A percentile compares a stretch with the other conserved stretches of the same genome.
Evolutionary conservation across 306 rosid species (phyloP).

Genomic region (Vachellia collinsii): DNA sequence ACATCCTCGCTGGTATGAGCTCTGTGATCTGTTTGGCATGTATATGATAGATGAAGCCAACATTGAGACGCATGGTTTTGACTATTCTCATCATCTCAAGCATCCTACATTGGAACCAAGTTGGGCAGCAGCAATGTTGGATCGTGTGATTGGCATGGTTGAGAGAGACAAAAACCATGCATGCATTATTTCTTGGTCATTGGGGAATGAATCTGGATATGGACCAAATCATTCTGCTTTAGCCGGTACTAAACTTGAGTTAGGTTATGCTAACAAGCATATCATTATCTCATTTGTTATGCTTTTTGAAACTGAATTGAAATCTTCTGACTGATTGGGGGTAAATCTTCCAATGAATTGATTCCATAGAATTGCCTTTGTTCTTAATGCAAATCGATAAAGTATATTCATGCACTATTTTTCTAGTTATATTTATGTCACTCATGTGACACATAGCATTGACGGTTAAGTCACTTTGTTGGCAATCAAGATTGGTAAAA

Average conservation of each 20-base stretch:
- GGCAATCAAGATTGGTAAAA: not conserved
- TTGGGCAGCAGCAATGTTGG: conserved; percentile 95
- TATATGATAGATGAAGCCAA: conserved; percentile 99
- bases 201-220: conserved; percentile 94
- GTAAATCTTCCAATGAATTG: conserved; percentile 12
- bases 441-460: not conserved
- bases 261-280: conserved; percentile 21
- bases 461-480: conserved; percentile 5
- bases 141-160: conserved; percentile 97
- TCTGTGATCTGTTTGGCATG: conserved; percentile 92
- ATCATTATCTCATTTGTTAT: conserved; percentile 2
- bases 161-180: conserved; percentile 97
- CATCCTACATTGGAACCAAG: conserved; percentile 88
- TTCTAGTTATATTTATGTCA: not conserved
- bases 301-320: conserved; percentile 2
- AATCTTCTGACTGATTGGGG: not conserved
- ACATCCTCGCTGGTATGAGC: conserved; percentile 96
- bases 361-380: conserved; percentile 4
- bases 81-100: conserved; percentile 66
- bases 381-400: not conserved
- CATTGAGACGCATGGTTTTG: conserved; percentile 92
- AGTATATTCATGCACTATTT: not conserved
- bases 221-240: conserved; percentile 92
- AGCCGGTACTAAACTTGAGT: conserved; percentile 59
- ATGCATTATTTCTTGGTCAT: conserved; percentile 86